Evolutionary conservation across 345 rosid genomes (phyloP).

Genomic region (Laguncularia racemosa): DNA sequence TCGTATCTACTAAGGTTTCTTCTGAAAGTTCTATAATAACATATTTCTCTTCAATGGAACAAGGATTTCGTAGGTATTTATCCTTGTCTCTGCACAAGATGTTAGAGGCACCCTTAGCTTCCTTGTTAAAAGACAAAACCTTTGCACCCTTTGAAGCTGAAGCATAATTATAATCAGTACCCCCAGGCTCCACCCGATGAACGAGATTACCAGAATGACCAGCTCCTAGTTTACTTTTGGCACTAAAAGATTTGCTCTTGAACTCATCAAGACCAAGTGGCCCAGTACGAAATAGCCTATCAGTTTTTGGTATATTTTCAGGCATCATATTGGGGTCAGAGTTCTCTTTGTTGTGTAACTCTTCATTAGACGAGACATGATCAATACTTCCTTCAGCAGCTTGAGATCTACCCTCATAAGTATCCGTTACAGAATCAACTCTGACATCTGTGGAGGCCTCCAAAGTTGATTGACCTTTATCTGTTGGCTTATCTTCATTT

Average conservation of each 20-base stretch:
- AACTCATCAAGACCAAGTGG: constrained; percentile 86
- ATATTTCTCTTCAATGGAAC: constrained; percentile 84
- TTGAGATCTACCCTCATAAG: constrained; percentile 10
- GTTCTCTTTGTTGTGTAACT: constrained; percentile 18
- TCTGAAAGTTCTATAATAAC: constrained; percentile 87
- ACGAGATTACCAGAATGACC: constrained; percentile 55
- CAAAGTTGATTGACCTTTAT: background rate
- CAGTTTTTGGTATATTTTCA: constrained; percentile 28
- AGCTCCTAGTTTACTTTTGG: constrained; percentile 52
- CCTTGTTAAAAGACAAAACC: constrained; percentile 76
- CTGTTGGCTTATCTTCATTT: no score
- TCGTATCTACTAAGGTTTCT: constrained; percentile 81
- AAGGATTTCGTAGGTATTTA: constrained; percentile 89
- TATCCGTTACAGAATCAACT: constrained; percentile 18
- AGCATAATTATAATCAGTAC: constrained; percentile 82
- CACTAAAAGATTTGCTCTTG: constrained; percentile 68
- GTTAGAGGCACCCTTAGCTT: constrained; percentile 84
- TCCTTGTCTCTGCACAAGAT: constrained; percentile 76
- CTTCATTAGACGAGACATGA: constrained; percentile 7
- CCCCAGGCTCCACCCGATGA: constrained; percentile 90
- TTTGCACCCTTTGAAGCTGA: constrained; percentile 89
- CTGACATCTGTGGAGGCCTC: constrained; percentile 7
- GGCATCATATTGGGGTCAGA: constrained; percentile 18
- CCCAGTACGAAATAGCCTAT: constrained; percentile 44
- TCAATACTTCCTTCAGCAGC: constrained; percentile 19